phyloP scores from a whole-genome alignment of 164 flowering plant species.

The Stephania yunnanensis region DNA sequence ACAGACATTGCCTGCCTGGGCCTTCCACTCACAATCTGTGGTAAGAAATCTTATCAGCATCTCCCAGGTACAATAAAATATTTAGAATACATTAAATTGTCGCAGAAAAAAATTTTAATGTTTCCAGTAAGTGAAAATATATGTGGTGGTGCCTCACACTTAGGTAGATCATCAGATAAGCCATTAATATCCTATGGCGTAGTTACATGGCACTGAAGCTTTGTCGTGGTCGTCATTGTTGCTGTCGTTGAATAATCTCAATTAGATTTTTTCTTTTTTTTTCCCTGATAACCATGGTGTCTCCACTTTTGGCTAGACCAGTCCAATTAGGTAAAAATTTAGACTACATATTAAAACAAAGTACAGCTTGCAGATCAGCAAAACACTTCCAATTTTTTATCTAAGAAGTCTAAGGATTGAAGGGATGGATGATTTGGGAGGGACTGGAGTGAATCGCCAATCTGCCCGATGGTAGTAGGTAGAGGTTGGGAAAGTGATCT shows the following conservation, averaged over 20 bases:
- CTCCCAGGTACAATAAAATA: background rate
- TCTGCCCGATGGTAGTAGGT: no score
- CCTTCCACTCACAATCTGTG: slow-evolving; percentile 95
- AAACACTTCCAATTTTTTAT: background rate
- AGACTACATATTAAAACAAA: background rate
- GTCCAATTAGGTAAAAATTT: background rate
- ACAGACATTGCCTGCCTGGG: slow-evolving; percentile 89
- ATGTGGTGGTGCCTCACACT: background rate
- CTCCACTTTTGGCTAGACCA: background rate
- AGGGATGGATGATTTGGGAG: background rate
- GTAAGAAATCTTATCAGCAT: slow-evolving; percentile 17
- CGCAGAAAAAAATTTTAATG: background rate
- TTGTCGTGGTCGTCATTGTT: no score
- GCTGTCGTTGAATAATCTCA: no score
- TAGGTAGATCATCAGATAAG: background rate
- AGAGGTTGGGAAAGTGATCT: no score
- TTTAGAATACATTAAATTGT: background rate
- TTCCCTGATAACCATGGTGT: no score
- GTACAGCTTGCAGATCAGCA: background rate
- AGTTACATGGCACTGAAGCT: background rate
- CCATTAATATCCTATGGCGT: background rate
- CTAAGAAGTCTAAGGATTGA: background rate
- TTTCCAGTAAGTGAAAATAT: background rate
- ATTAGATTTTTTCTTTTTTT: no score
- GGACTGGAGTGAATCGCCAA: no score